These are phyloP conservation scores for Triglochin maritima DNA, from an alignment of 106 monocot genomes.

Conservation along the genomic window DNA sequence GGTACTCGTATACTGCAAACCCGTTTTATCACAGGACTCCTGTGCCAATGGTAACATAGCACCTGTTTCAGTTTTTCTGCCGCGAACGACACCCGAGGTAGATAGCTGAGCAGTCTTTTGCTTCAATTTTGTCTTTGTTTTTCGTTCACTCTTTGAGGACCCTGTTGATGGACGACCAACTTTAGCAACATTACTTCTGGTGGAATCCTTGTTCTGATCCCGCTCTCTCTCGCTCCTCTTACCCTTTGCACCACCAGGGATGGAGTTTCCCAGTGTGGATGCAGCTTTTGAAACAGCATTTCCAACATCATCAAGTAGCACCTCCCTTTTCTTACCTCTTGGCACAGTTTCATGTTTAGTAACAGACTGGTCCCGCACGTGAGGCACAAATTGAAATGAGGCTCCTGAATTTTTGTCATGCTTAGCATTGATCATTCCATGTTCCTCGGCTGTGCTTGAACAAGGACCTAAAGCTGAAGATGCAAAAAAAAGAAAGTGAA, in stretches of 20 bases:
- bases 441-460: no score
- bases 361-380: constrained; percentile 21
- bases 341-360: constrained; percentile 14
- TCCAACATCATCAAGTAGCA: constrained; percentile 37
- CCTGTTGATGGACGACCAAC: constrained; percentile 26
- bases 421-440: constrained; percentile 3
- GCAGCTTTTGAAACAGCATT: constrained; percentile 21
- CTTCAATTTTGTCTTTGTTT: constrained; percentile 56
- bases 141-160: constrained; percentile 50
- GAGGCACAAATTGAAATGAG: background rate
- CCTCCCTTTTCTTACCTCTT: constrained; percentile 46
- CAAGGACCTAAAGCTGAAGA: no score
- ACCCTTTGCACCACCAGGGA: constrained; percentile 40
- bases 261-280: constrained; percentile 11
- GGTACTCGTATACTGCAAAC: no score
- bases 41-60: no score
- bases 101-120: constrained; percentile 65
- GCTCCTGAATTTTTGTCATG: background rate
- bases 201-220: constrained; percentile 20
- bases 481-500: no score
- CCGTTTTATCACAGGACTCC: no score
- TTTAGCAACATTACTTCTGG: constrained; percentile 19
- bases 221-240: constrained; percentile 55
- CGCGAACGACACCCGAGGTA: constrained; percentile 13
- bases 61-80: no score